phyloP scores from a whole-genome alignment of 1,284 basidiomycete genomes.

The Anthracocystis setariae region DNA sequence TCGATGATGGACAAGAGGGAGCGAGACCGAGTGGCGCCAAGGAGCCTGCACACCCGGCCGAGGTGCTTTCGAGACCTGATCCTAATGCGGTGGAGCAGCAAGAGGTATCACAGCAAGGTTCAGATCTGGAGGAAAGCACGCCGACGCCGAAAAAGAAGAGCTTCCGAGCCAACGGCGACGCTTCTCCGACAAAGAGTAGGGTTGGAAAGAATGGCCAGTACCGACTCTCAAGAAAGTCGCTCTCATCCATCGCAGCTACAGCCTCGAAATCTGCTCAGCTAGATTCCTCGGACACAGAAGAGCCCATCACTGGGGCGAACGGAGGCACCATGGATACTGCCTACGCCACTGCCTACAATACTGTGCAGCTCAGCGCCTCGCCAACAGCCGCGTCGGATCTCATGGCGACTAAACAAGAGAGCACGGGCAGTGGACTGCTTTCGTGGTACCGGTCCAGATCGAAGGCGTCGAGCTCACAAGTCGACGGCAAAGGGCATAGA shows the following conservation, averaged over 20 bases:
- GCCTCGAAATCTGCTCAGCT: constrained; percentile 5
- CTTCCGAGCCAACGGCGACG: neutral
- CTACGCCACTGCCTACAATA: constrained; percentile 30
- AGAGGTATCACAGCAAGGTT: neutral
- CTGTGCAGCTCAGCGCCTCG: constrained; percentile 16
- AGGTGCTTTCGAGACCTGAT: constrained; percentile 39
- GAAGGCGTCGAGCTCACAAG: constrained; percentile 4
- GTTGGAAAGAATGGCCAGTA: constrained; percentile 2
- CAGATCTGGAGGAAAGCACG: neutral
- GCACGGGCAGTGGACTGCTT: constrained; percentile 3
- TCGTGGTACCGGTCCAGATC: constrained; percentile 19
- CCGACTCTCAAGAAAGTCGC: constrained; percentile 23
- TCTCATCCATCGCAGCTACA: constrained; percentile 19
- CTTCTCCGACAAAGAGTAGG: constrained; percentile 11
- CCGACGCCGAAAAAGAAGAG: constrained; percentile 4
- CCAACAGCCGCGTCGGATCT: constrained; percentile 8
- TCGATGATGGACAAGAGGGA: constrained; percentile 10
- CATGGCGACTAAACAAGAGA: constrained; percentile 1
- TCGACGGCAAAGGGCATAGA: constrained; percentile 7
- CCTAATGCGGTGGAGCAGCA: constrained; percentile 12
- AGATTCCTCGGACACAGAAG: constrained; percentile 10
- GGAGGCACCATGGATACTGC: constrained; percentile 32
- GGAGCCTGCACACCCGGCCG: constrained; percentile 31
- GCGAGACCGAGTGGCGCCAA: constrained; percentile 14
- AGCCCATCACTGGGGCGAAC: constrained; percentile 1